Percentiles rank a stretch among this genome's conserved stretches.
Evolutionary conservation across 768 basidiomycete species (phyloP).

Genomic region (Russula earlei): DNA sequence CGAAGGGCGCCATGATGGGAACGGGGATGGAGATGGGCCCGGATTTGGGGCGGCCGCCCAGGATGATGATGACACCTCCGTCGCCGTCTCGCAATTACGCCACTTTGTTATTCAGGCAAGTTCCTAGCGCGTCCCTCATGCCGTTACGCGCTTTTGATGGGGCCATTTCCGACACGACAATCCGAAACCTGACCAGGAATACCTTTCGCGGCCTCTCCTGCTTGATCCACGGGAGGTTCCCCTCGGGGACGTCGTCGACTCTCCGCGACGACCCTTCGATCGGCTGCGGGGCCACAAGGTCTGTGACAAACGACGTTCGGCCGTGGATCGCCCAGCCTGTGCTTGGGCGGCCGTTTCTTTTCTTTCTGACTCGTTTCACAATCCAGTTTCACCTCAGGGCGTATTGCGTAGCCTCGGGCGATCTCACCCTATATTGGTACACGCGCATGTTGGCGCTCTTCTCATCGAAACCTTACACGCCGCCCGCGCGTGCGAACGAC

Average conservation of each 20-base stretch:
- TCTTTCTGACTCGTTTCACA: neutral
- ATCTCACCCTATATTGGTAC: slow-evolving; percentile 72
- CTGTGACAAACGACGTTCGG: too few species aligned
- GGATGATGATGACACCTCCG: slow-evolving; percentile 34
- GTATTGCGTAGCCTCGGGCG: slow-evolving; percentile 74
- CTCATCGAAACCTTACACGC: slow-evolving; percentile 58
- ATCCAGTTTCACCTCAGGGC: slow-evolving; percentile 85
- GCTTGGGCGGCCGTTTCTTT: too few species aligned
- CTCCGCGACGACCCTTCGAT: slow-evolving; percentile 16
- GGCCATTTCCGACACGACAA: too few species aligned
- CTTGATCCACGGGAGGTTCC: slow-evolving; percentile 52
- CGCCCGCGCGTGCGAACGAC: slow-evolving; percentile 30
- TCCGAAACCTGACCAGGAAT: slow-evolving; percentile 50
- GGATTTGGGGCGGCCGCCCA: neutral
- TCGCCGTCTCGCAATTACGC: slow-evolving; percentile 79
- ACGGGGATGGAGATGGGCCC: slow-evolving; percentile 23
- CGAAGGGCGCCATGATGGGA: slow-evolving; percentile 19
- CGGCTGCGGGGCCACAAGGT: slow-evolving; percentile 52
- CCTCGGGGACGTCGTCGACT: slow-evolving; percentile 24
- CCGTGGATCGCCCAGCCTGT: too few species aligned
- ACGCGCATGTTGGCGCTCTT: slow-evolving; percentile 82
- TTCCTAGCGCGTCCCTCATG: neutral
- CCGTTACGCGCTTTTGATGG: neutral
- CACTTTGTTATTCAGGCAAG: slow-evolving; percentile 93
- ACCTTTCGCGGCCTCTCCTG: slow-evolving; percentile 67